Evolutionary conservation across 345 rosid species (phyloP), one percentile per base, ranked within the genome.

Genomic region (Lumnitzera littorea): DNA sequence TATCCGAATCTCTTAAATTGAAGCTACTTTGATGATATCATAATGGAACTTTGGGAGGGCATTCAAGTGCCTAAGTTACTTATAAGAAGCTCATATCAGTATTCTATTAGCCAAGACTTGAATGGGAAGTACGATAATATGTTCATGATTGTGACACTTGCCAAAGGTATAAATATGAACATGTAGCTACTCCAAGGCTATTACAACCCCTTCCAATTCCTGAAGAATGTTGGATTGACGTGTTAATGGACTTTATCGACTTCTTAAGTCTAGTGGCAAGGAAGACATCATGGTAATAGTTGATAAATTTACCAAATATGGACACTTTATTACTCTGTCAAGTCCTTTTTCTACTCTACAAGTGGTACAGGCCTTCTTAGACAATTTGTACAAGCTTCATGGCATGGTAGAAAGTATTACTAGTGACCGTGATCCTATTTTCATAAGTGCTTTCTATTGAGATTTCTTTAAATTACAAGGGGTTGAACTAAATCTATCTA

Each of bases 371-470:
- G 63, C 29, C 2, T 60, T 17, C 16, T 17, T 46, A 4, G 14
- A 17, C n/a, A 48, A 60, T 24, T n/a, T 60, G 5, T 47, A 8
- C 24, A 60, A 60, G 20, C n/a, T 60, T 5, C 63, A 60, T 13
- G 36, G 36, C 5, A 0, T 60, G 0, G 36, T 51, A 6, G 7
- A 12, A 13, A 46, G 11, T 1, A 60, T 60, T 2, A 23, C 11
- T 5, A 60, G 20, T 48, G 49, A 20, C 5, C 51, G 11, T n/a
- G 61, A 47, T 15, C 15, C 12, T 16, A 13, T 24, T 15, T 55
- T 55, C 15, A 10, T 29, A 14, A 63, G 60, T 23, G 31, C 12
- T 55, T 63, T 25, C 13, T 16, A 36, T 12, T 52, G 12, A 11
- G 16, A 46, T 1, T 24, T 46, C 4, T 13, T 55, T 2, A 12